These are phyloP conservation scores for Xylaria hypoxylon DNA, from an alignment of 2,329 filamentous ascomycete species.

Conservation along the genomic window DNA sequence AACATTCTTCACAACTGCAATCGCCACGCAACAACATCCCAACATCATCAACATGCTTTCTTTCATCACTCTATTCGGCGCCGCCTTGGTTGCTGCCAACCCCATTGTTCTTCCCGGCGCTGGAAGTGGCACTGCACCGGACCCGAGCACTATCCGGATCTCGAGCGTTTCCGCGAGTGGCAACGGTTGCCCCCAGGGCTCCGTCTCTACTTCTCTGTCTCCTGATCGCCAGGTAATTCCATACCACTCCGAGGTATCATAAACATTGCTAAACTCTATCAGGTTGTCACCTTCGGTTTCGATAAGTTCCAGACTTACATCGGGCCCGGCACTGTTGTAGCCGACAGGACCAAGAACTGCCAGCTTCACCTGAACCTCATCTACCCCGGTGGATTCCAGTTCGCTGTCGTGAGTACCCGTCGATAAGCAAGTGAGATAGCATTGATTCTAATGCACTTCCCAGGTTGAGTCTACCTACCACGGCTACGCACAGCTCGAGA, in stretches of 20 bases:
- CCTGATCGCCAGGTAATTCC: conserved; percentile 55
- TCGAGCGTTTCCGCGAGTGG: conserved; percentile 56
- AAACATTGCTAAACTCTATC: conserved; percentile 24
- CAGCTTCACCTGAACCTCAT: conserved; percentile 60
- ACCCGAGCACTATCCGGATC: conserved; percentile 57
- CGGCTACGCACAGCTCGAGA: conserved; percentile 61
- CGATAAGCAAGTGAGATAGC: not conserved
- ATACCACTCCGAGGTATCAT: not conserved
- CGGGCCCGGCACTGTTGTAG: conserved; percentile 54
- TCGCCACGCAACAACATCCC: conserved; percentile 9
- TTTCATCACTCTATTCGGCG: conserved; percentile 49
- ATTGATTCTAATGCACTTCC: conserved; percentile 3
- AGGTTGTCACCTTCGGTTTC: conserved; percentile 62
- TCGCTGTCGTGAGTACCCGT: conserved; percentile 51
- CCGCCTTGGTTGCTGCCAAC: conserved; percentile 54
- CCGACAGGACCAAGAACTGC: conserved; percentile 60
- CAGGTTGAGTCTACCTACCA: conserved; percentile 60
- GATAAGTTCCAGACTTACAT: conserved; percentile 62
- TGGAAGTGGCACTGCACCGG: conserved; percentile 51
- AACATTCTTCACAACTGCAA: conserved; percentile 17
- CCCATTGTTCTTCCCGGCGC: conserved; percentile 51
- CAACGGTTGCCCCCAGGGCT: conserved; percentile 59
- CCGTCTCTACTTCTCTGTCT: conserved; percentile 57
- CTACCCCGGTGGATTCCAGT: conserved; percentile 62
- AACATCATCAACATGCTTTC: conserved; percentile 54